These are phyloP conservation scores for Pythium phragmitis DNA, from an alignment of 352 stramenopile species.

Conservation along the genomic window DNA sequence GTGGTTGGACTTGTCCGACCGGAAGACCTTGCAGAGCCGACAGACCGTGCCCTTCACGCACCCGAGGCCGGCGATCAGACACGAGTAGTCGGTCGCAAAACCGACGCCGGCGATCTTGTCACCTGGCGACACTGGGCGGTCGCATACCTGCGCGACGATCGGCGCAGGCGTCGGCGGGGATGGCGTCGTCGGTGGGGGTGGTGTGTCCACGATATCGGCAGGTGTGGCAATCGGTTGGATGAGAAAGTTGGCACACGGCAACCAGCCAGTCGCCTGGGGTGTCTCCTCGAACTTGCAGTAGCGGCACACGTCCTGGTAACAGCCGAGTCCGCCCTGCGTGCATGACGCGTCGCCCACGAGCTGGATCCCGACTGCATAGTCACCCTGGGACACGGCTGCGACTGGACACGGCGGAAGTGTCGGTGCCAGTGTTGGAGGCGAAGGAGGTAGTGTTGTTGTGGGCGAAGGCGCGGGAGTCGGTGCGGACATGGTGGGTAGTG, in stretches of 20 bases:
- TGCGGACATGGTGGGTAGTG: background rate
- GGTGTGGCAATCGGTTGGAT: background rate
- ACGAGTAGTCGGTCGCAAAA: conserved; percentile 8
- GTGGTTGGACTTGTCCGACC: conserved; percentile 1
- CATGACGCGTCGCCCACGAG: background rate
- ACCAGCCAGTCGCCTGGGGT: background rate
- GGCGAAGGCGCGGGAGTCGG: background rate
- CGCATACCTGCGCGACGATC: background rate
- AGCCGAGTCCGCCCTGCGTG: conserved; percentile 1
- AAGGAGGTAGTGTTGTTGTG: background rate
- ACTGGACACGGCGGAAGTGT: conserved; percentile 2
- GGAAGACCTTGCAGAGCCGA: conserved; percentile 24
- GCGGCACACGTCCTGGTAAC: conserved; percentile 5
- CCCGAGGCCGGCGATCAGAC: conserved; percentile 1
- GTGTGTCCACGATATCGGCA: background rate
- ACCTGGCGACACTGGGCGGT: background rate
- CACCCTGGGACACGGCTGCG: background rate
- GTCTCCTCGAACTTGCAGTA: conserved; percentile 11
- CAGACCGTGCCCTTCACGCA: conserved; percentile 17
- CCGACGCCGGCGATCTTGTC: conserved; percentile 1
- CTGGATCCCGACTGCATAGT: background rate
- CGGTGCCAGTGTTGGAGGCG: background rate
- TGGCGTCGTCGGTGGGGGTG: background rate
- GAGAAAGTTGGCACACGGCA: background rate
- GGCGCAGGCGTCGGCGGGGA: background rate